Conservation (phyloP, 2,329 filamentous ascomycete genomes). For the Penicillium sp. region DNA sequence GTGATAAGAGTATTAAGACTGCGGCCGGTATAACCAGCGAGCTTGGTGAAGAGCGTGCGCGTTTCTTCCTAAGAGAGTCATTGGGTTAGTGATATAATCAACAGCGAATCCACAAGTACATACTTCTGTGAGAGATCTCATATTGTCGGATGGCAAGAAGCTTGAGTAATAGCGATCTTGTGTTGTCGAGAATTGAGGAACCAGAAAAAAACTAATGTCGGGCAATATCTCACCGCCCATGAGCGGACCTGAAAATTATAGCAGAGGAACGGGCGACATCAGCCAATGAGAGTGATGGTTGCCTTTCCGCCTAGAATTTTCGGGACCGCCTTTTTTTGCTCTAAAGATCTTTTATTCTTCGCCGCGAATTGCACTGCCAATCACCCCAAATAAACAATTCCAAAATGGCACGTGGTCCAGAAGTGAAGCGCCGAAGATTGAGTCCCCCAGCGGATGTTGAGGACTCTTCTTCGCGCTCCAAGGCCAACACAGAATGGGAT, state of each 20-base stretch:
- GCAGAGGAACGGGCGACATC: slow-evolving; percentile 16
- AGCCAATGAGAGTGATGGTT: neutral
- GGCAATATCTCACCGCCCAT: slow-evolving; percentile 7
- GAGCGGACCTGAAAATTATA: slow-evolving; percentile 7
- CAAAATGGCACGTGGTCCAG: slow-evolving; percentile 49
- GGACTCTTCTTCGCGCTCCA: slow-evolving; percentile 29
- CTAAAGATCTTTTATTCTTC: slow-evolving; percentile 8
- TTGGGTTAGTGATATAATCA: neutral
- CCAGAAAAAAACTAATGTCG: slow-evolving; percentile 5
- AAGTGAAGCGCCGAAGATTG: slow-evolving; percentile 52
- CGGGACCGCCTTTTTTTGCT: slow-evolving; percentile 8
- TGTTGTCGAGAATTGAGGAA: slow-evolving; percentile 11
- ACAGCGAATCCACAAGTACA: slow-evolving; percentile 66
- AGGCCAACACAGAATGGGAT: slow-evolving; percentile 72
- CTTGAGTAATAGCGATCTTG: neutral
- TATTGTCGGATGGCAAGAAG: neutral
- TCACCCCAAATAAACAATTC: neutral
- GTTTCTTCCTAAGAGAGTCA: slow-evolving; percentile 38
- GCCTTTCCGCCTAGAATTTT: slow-evolving; percentile 10
- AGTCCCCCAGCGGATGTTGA: slow-evolving; percentile 47
- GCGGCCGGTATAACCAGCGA: slow-evolving; percentile 83
- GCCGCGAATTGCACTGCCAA: slow-evolving; percentile 11
- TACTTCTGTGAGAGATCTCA: slow-evolving; percentile 52
- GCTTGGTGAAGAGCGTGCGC: slow-evolving; percentile 80
- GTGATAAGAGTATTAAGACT: slow-evolving; percentile 5